phyloP scores from a whole-genome alignment of 164 flowering plant genomes.

The Aristolochia californica region DNA sequence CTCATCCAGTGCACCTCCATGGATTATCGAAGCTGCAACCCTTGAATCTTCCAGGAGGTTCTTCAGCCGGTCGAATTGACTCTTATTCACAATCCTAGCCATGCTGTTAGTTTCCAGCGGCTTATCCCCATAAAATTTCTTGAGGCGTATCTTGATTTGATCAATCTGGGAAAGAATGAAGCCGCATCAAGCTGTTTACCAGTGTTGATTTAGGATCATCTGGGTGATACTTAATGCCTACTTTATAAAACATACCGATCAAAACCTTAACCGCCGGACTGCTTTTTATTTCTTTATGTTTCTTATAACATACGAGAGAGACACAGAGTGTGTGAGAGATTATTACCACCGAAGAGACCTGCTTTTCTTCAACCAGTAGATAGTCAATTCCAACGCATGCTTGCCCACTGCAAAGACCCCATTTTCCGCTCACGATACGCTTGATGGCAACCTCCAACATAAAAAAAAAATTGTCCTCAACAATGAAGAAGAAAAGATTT shows the following conservation, averaged over 20 bases:
- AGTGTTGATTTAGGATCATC: no score
- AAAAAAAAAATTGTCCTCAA: no score
- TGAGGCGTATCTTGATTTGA: constrained; percentile 29
- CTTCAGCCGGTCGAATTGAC: constrained; percentile 38
- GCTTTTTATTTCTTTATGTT: no score
- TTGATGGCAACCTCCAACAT: constrained; percentile 35
- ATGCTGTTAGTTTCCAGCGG: constrained; percentile 30
- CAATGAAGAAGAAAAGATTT: no score
- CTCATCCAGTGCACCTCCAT: constrained; percentile 68
- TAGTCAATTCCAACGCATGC: constrained; percentile 64
- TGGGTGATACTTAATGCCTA: no score
- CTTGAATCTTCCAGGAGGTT: constrained; percentile 47
- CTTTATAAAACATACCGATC: no score
- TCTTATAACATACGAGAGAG: not conserved
- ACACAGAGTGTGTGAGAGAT: not conserved
- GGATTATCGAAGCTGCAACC: constrained; percentile 53
- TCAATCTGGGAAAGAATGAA: constrained; percentile 38
- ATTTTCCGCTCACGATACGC: constrained; percentile 53
- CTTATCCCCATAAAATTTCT: constrained; percentile 43
- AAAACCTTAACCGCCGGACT: no score
- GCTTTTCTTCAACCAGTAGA: constrained; percentile 43
- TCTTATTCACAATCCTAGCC: constrained; percentile 47
- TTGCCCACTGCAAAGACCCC: constrained; percentile 61
- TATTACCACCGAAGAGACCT: constrained; percentile 41
- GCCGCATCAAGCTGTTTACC: not conserved